Conservation (phyloP, 805 yeast species). For the Kockiozyma suomiensis region DNA sequence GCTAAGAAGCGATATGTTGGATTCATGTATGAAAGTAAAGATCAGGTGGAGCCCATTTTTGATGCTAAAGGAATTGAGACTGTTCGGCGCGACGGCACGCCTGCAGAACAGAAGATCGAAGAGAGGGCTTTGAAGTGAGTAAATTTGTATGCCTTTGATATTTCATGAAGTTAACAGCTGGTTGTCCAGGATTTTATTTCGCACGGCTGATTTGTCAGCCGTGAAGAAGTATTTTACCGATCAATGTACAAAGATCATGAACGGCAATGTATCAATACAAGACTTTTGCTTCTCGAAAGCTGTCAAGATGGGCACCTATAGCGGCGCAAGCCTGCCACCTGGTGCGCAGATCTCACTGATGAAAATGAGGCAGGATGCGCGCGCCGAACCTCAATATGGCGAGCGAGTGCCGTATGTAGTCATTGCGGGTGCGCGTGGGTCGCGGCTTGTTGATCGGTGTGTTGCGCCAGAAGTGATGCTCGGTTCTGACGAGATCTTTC, state of each 20-base stretch:
- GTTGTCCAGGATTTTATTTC: slow-evolving; percentile 61
- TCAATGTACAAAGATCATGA: slow-evolving; percentile 68
- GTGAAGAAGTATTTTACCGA: slow-evolving; percentile 66
- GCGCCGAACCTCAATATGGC: slow-evolving; percentile 81
- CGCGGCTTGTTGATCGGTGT: slow-evolving; percentile 72
- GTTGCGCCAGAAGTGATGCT: slow-evolving; percentile 76
- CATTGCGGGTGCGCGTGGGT: slow-evolving; percentile 56
- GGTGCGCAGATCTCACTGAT: slow-evolving; percentile 83
- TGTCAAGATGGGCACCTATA: slow-evolving; percentile 81
- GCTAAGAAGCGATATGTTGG: slow-evolving; percentile 94
- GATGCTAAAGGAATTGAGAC: slow-evolving; percentile 98
- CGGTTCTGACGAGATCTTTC: slow-evolving; percentile 42
- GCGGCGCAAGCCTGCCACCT: slow-evolving; percentile 69
- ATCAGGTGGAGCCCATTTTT: slow-evolving; percentile 63
- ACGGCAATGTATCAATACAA: slow-evolving; percentile 65
- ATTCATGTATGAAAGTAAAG: slow-evolving; percentile 63
- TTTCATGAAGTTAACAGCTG: not conserved
- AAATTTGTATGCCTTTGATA: not conserved
- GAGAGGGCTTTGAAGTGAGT: slow-evolving; percentile 56
- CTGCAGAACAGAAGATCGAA: slow-evolving; percentile 83
- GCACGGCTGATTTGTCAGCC: slow-evolving; percentile 65
- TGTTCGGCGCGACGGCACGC: slow-evolving; percentile 90
- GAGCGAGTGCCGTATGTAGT: slow-evolving; percentile 91
- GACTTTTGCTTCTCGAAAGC: slow-evolving; percentile 93
- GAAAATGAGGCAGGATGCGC: slow-evolving; percentile 61